A percentile compares a stretch with the other conserved stretches of the same genome.
phyloP scores from a whole-genome alignment of 2,329 filamentous ascomycete genomes.

The Elsinoe australis region DNA sequence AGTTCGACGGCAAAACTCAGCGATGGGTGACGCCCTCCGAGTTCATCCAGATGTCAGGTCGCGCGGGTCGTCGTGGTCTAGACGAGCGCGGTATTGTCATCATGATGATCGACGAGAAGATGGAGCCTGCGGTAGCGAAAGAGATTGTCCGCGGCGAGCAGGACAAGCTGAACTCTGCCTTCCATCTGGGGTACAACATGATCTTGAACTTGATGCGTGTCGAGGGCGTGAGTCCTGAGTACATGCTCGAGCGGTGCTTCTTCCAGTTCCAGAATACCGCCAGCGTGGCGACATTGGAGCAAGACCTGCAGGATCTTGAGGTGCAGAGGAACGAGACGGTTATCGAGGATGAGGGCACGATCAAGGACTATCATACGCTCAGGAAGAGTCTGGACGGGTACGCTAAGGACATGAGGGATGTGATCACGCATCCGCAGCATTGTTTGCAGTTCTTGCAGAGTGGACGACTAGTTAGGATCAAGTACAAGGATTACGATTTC shows the following conservation, averaged over 20 bases:
- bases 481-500: constrained; percentile 72
- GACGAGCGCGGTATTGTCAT: constrained; percentile 98
- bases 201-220: constrained; percentile 92
- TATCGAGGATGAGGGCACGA: constrained; percentile 77
- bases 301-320: constrained; percentile 71
- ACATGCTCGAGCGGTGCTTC: constrained; percentile 97
- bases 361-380: constrained; percentile 91
- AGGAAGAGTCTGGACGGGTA: constrained; percentile 76
- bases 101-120: constrained; percentile 98
- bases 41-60: constrained; percentile 98
- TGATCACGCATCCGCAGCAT: constrained; percentile 87
- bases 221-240: constrained; percentile 98
- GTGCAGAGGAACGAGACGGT: constrained; percentile 62
- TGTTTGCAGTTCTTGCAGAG: constrained; percentile 75
- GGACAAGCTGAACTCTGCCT: constrained; percentile 94
- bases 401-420: constrained; percentile 78
- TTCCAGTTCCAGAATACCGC: constrained; percentile 96
- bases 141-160: constrained; percentile 94
- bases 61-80: constrained; percentile 90
- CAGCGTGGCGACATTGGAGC: constrained; percentile 74
- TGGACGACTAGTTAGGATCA: constrained; percentile 81
- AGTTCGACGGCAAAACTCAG: constrained; percentile 77
- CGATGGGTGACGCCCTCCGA: constrained; percentile 89
- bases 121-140: constrained; percentile 90
- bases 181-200: constrained; percentile 99